Base-by-base conservation (phyloP, 2,329 filamentous ascomycete genomes). In the Byssochlamys sp. region DNA sequence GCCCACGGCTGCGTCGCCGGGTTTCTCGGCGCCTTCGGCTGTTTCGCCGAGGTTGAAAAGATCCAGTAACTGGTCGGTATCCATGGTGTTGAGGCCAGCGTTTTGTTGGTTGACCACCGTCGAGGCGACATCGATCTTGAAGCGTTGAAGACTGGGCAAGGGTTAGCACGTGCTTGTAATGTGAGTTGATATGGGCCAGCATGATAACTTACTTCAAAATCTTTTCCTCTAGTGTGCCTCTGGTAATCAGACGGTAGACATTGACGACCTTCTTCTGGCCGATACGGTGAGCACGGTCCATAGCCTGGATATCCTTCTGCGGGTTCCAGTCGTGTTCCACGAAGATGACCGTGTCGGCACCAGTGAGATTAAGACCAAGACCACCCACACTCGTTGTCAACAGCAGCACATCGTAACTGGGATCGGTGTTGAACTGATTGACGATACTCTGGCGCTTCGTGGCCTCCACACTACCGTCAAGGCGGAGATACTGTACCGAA, bases 231-330 rank as follows among this genome's bases (percentile, higher is more conserved):
- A 99, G 77, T 1, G 95, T 99, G 61, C 94, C 94, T 64, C 94
- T 84, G 4, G 94, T 99, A 67, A 99, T 94, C 63, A 99, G 81
- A 26, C 94, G 90, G 75, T 99, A 99, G 14, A 99, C 94, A 69
- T 99, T 99, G 65, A 99, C 94, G 39, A 97, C 94, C 82, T 97
- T 99, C 84, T 99, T 99, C 78, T 99, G 94, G 1, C 94, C 94
- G 67, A 99, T 97, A 65, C 94, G 87, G 79, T 99, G 94, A 7
- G 94, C 94, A 59, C 94, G 90, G 71, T 99, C 94, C 94, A 99
- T 99, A 64, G 94, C 94, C 71, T 99, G 94, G 64, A 99, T 84
- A 74, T 99, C 94, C 74, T 96, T 96, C 71, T 99, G 94, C 31
- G 94, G 94, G 71, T 99, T 99, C 94, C 94, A 99, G 74, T 99